Evolutionary conservation across 1,284 basidiomycete genomes (phyloP), one percentile per base, ranked within the genome.

Genomic region (Schizopora paradoxa): DNA sequence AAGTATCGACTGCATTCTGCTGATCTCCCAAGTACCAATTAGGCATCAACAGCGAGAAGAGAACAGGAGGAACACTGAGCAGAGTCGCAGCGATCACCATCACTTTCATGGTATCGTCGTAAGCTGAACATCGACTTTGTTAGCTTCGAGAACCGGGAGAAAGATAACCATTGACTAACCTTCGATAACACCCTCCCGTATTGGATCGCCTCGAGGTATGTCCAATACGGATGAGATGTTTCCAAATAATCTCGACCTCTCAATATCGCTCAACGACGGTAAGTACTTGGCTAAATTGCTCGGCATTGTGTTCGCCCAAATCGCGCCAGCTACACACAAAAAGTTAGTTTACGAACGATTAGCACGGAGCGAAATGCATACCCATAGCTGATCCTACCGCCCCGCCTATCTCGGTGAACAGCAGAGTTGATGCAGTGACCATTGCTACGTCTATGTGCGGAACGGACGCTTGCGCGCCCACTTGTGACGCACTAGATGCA

Each of bases 401-500:
- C 14, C 80, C 81, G 36, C 87, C 88, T 50, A 89, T 81, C 61
- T 91, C 87, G 7, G 85, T 83, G 56, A 87, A 74, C 29, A 93
- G 73, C 26, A 92, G 69, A 11, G 91, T 79, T 51, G 91, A 70
- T 0, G 91, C 90, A 4, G 86, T 92, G 43, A 85, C 84, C 54
- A 84, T 81, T 0, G 87, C 90, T 16, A 92, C 80, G 55, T 92
- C 87, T 22, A 67, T 62, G 58, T 89, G 88, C 0, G 79, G 69
- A 1, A 91, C 88, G 7, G 79, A 71, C 2, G 86, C 87, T 62
- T 93, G 91, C 0, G 87, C 82, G 29, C 78, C 82, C 46, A 91
- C 83, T 61, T 86, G 85, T 4, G 76, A 69, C 6, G 81, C 67
- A 38, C 82, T 71, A 1, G 82, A 74, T 1, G 87, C 82, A 52